phyloP scores from a whole-genome alignment of 805 yeast species.

The Priceomyces medius region DNA sequence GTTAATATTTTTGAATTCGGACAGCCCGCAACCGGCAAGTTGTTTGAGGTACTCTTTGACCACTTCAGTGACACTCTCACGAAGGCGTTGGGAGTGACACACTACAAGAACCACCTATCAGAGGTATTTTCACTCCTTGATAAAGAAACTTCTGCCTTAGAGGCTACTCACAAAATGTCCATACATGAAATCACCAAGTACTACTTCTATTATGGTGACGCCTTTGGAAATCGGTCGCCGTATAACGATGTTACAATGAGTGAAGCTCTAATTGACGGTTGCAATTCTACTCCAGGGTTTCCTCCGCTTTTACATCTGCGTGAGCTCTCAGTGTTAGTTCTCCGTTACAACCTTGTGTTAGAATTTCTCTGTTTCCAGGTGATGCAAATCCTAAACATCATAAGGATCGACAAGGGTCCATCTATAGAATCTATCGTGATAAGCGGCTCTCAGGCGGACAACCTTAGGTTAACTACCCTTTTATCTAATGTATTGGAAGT shows the following conservation, averaged over 20 bases:
- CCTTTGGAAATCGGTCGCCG: slow-evolving; percentile 60
- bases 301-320: slow-evolving; percentile 7
- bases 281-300: slow-evolving; percentile 15
- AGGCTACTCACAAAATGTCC: slow-evolving; percentile 10
- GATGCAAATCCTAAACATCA: slow-evolving; percentile 28
- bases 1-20: slow-evolving; percentile 52
- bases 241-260: slow-evolving; percentile 48
- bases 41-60: slow-evolving; percentile 47
- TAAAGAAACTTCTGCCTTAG: slow-evolving; percentile 19
- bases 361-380: slow-evolving; percentile 57
- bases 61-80: slow-evolving; percentile 16
- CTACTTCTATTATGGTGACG: slow-evolving; percentile 53
- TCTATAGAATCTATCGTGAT: slow-evolving; percentile 35
- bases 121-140: slow-evolving; percentile 18
- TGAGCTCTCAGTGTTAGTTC: slow-evolving; percentile 19
- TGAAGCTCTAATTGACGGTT: slow-evolving; percentile 51
- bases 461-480: slow-evolving; percentile 35
- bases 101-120: neutral
- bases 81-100: neutral
- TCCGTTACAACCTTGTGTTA: slow-evolving; percentile 44
- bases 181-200: slow-evolving; percentile 29
- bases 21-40: slow-evolving; percentile 56
- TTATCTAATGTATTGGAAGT: slow-evolving; percentile 1
- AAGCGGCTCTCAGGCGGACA: slow-evolving; percentile 56
- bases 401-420: slow-evolving; percentile 19